Base-by-base conservation (phyloP, 768 basidiomycete genomes). In the Boletus sensibilis region DNA sequence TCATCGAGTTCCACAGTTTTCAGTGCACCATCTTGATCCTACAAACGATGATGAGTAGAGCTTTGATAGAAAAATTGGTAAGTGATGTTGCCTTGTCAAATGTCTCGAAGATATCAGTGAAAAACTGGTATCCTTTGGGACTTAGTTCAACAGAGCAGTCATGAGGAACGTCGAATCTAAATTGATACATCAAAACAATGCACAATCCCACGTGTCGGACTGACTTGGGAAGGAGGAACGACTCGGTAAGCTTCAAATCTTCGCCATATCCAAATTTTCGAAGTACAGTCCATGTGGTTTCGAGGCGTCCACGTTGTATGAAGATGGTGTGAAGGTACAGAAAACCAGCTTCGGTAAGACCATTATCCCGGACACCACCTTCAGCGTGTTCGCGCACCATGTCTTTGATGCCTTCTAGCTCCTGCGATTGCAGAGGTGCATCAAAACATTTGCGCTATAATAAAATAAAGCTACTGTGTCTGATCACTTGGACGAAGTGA, bases 241-340 rank as follows among this genome's bases (percentile, higher is more conserved):
- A 79, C 69, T 98, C 96, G 25, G 88, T 88, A 59, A 99, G 75
- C 63, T 87, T 85, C 60, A 99, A 73, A 66, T 98, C 95, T 70
- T 98, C 96, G 14, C 88, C 96, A 67, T 99, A 99, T 5, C 96
- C 96, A 70, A 97, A 98, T 68, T 86, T 92, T 58, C 95, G 79
- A 61, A 99, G 79, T 7, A 96, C 94, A 9, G 93, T 95, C 96
- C 96, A 99, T 1, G 96, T 98, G 27, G 96, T 98, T 72, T 99
- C 96, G 59, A 96, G 79, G 46, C 96, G 82, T 21, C 96, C 96
- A 40, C 88, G 86, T 74, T 96, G 96, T 53, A 99, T 97, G 75
- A 99, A 99, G 62, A 86, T 91, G 4, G 96, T 98, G 71, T 98
- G 94, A 13, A 99, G 84, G 68, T 91, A 95, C 38, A 98, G 73